Evolutionary conservation across 2,329 filamentous ascomycete genomes (phyloP).

Genomic region (Elsinoe australis): DNA sequence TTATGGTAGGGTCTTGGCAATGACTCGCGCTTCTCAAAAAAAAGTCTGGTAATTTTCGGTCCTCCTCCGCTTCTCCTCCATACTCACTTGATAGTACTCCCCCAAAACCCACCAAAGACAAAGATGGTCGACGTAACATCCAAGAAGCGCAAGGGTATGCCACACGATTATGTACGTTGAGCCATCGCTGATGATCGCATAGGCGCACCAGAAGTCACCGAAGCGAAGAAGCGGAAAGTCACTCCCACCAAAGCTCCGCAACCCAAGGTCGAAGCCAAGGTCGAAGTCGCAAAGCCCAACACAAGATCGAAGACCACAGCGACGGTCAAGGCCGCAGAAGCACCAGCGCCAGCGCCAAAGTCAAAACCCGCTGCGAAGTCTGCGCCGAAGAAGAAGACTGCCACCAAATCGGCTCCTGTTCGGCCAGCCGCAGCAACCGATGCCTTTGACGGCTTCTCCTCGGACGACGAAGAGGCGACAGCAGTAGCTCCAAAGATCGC

Average conservation of each 20-base stretch:
- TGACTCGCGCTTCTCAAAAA: constrained; percentile 17
- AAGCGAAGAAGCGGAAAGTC: constrained; percentile 30
- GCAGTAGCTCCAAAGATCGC: constrained; percentile 28
- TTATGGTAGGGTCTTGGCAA: constrained; percentile 15
- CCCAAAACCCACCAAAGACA: background rate
- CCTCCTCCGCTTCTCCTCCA: no score
- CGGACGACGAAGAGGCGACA: constrained; percentile 29
- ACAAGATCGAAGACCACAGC: no score
- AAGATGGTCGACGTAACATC: constrained; percentile 28
- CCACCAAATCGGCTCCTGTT: constrained; percentile 18
- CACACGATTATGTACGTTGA: background rate
- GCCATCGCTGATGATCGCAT: no score
- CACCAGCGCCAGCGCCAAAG: constrained; percentile 14
- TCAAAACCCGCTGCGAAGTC: constrained; percentile 19
- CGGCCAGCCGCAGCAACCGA: constrained; percentile 20
- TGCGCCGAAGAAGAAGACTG: constrained; percentile 16
- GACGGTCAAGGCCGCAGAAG: background rate
- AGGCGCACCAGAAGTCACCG: constrained; percentile 25
- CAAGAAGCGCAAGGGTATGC: constrained; percentile 33
- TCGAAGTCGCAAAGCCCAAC: no score
- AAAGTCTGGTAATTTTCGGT: constrained; percentile 13
- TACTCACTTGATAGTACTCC: no score
- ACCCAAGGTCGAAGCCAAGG: no score
- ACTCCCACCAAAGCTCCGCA: constrained; percentile 23
- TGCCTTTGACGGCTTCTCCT: constrained; percentile 19